These are phyloP conservation scores for Dinochytrium kinnereticum DNA, from an alignment of 371 early-diverging fungal species.

Conservation along the genomic window DNA sequence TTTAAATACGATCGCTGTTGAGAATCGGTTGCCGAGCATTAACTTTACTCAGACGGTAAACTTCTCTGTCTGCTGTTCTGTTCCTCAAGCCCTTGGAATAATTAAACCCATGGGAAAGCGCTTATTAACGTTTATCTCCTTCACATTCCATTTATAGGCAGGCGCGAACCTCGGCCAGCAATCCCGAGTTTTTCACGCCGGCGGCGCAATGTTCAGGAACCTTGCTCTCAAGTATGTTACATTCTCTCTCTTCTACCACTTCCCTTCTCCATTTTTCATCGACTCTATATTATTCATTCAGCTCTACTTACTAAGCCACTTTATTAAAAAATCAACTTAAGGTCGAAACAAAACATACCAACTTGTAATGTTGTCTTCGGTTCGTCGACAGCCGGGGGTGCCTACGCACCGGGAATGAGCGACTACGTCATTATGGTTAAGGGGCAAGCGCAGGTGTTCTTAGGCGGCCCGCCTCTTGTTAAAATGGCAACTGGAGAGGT, in stretches of 20 bases:
- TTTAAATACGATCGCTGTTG: slow-evolving; percentile 63
- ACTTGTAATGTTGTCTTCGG: slow-evolving; percentile 76
- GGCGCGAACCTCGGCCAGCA: slow-evolving; percentile 79
- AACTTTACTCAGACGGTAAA: slow-evolving; percentile 68
- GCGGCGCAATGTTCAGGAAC: slow-evolving; percentile 72
- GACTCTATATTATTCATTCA: not conserved
- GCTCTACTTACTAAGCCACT: too few relatives aligned
- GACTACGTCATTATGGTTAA: slow-evolving; percentile 80
- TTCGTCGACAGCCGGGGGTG: slow-evolving; percentile 80
- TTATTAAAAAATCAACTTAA: too few relatives aligned
- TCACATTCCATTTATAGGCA: too few relatives aligned
- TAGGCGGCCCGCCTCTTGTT: slow-evolving; percentile 79
- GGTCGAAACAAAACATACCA: slow-evolving; percentile 73
- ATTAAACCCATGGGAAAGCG: too few relatives aligned
- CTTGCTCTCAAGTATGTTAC: slow-evolving; percentile 68
- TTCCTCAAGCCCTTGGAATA: too few relatives aligned
- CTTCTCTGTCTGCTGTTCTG: too few relatives aligned
- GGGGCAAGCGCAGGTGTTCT: slow-evolving; percentile 74
- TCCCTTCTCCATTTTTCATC: slow-evolving; percentile 2
- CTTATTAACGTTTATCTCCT: too few relatives aligned
- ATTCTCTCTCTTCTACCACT: too few relatives aligned
- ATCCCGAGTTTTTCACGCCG: slow-evolving; percentile 73
- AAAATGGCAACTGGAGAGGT: slow-evolving; percentile 80
- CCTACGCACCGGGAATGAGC: slow-evolving; percentile 76
- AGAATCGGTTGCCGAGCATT: slow-evolving; percentile 67